Base-by-base conservation (phyloP, 1,284 basidiomycete genomes). In the Abortiporus biennis region DNA sequence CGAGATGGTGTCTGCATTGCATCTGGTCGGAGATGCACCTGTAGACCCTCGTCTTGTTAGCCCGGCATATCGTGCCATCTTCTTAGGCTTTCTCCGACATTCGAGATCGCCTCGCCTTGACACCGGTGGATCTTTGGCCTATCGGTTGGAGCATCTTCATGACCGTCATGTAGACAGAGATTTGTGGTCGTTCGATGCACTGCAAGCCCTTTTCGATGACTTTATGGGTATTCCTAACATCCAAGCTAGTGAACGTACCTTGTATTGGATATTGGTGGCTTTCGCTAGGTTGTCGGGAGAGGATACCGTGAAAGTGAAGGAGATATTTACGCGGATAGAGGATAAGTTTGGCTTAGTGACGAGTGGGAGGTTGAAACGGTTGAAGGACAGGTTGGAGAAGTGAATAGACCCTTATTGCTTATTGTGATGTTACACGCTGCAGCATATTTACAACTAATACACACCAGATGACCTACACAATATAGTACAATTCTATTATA, bases 1-100 rank as follows among this genome's bases (percentile, higher is more conserved):
- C 34, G 83, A 91, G 47, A 85, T 92, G 80, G 59, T 90, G 25
- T 67, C 72, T 5, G 61, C 70, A 9, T 58, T 69, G 16, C n/a
- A 12, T 21, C 33, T 27, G 17, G n/a, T 11, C 17, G 15, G n/a
- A 22, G n/a, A 17, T 22, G 21, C 12, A 17, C 19, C 11, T 22
- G n/a, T n/a, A n/a, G n/a, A n/a, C n/a, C n/a, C n/a, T n/a, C n/a
- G n/a, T n/a, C n/a, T n/a, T n/a, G n/a, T n/a, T n/a, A n/a, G n/a
- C n/a, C 62, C 73, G 19, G 65, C 78, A 12, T 93, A 84, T 56
- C 74, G 84, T 11, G 74, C 78, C 6, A 61, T 93, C 19, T 91
- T 93, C 57, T 68, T 83, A 6, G 90, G 87, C 0, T 93, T 92
- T 58, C 66, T 72, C 5, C 72, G 75, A 11, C 78, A 87, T 49